Conservation (phyloP, 1,284 basidiomycete genomes). For the Cystobasidium slooffiae region DNA sequence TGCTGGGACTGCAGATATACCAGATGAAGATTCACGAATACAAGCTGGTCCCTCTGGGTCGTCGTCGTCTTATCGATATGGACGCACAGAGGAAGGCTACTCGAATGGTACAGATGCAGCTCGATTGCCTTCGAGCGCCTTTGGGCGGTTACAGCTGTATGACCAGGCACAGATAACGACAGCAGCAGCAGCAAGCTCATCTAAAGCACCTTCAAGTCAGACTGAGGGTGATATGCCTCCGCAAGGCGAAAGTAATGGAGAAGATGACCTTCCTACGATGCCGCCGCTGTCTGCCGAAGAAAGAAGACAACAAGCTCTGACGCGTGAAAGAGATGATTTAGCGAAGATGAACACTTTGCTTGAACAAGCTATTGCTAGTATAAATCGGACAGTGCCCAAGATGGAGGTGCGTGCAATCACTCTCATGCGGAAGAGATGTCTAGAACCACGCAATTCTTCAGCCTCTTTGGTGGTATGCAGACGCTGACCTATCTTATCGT, state of each 20-base stretch:
- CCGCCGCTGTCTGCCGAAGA: slow-evolving; percentile 35
- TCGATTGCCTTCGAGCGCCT: slow-evolving; percentile 3
- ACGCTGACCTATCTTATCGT: not conserved
- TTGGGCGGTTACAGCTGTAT: not conserved
- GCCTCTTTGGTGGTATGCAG: not conserved
- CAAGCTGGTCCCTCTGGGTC: not conserved
- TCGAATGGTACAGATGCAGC: slow-evolving; percentile 1
- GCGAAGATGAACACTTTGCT: slow-evolving; percentile 42
- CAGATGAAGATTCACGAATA: not conserved
- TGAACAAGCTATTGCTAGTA: slow-evolving; percentile 35
- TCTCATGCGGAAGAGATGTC: not conserved
- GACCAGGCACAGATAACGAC: not conserved
- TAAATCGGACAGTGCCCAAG: slow-evolving; percentile 28
- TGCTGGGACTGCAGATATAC: slow-evolving; percentile 10
- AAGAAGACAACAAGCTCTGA: slow-evolving; percentile 22
- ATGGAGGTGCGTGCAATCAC: slow-evolving; percentile 15
- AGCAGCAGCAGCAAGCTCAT: not conserved
- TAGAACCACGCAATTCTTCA: not conserved
- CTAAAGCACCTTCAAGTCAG: not conserved
- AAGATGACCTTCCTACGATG: slow-evolving; percentile 9
- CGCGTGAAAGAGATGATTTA: slow-evolving; percentile 38
- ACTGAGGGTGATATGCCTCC: not conserved
- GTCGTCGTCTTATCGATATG: not conserved
- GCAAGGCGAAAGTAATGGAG: not conserved
- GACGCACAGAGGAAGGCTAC: not conserved